Base-by-base conservation (phyloP, 305 asterid genomes). In the Fraxinus greggii region DNA sequence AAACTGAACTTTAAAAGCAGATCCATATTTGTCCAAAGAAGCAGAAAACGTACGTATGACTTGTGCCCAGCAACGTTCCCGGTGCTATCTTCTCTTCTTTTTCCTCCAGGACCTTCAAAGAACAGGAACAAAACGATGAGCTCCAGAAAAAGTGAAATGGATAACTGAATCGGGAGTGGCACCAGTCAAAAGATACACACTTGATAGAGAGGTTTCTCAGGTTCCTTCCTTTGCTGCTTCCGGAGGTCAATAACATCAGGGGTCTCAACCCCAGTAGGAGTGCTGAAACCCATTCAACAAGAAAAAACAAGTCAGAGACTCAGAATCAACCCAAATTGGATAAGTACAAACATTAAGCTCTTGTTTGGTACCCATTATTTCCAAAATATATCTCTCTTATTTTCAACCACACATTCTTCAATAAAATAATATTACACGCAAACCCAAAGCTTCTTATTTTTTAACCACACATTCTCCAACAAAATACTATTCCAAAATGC, bases 211-310 rank as follows among this genome's bases (percentile, higher is more conserved):
- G 98, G 96, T 88, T 94, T 92, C 82, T 96, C 98, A 23, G 99
- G 98, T 77, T 96, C 98, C 91, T 96, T 94, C 90, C 97, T 91
- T 87, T 96, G 99, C 87, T 96, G 99, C 89, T 96, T 96, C 38
- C 99, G 98, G 40, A 96, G 98, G 86, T 96, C 99, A 80, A 96
- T 94, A 78, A 94, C 98, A 88, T 96, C 99, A 65, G 99, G 99
- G 83, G 98, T 96, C 88, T 94, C 98, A 75, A 96, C 99, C 7
- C 99, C 99, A 81, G 98, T 96, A 78, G 98, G 98, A 67, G 99
- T 94, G 86, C 98, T 96, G 82, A 84, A 81, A 83, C 54, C 65
- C 79, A 88, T 42, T 82, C 74, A 88, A 83, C 21, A 67, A 63
- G 78, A 81, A 78, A 45, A 67, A 79, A 40, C 15, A 83, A 51